Conservation (phyloP, 2,329 filamentous ascomycete genomes). For the Xylariomycetidae sp. region DNA sequence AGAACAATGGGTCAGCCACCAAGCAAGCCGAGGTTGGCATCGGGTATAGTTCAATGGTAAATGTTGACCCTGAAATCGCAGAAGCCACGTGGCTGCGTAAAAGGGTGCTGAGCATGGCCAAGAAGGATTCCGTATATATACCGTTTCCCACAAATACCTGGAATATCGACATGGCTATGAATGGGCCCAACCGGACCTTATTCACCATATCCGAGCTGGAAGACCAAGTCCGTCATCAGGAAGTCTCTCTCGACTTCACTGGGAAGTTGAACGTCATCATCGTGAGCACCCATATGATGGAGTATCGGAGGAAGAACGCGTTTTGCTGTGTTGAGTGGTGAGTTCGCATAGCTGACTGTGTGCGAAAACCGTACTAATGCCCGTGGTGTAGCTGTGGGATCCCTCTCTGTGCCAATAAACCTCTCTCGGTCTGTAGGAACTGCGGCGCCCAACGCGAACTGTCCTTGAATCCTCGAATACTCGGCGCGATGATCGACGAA, state of each 20-base stretch:
- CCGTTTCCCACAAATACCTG: constrained; percentile 39
- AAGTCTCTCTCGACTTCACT: constrained; percentile 29
- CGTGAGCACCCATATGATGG: constrained; percentile 25
- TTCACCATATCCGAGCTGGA: constrained; percentile 41
- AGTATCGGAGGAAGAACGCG: constrained; percentile 26
- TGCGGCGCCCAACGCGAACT: constrained; percentile 28
- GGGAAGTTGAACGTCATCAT: constrained; percentile 35
- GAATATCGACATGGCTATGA: constrained; percentile 29
- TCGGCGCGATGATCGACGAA: constrained; percentile 45
- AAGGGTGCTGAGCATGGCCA: constrained; percentile 41
- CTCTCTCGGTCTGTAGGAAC: constrained; percentile 31
- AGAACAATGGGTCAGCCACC: constrained; percentile 4
- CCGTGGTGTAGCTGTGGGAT: constrained; percentile 43
- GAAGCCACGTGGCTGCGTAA: constrained; percentile 50
- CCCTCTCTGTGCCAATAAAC: constrained; percentile 47
- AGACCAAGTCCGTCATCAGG: constrained; percentile 30
- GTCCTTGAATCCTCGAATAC: constrained; percentile 34
- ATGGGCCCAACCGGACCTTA: constrained; percentile 28
- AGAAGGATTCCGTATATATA: constrained; percentile 45
- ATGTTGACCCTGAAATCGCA: constrained; percentile 49
- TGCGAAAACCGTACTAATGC: too few relatives aligned
- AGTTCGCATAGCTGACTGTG: constrained; percentile 5
- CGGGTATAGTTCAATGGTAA: constrained; percentile 42
- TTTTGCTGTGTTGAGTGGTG: constrained; percentile 39
- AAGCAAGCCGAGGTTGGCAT: constrained; percentile 17